These are phyloP conservation scores for Magnolia changhungtana DNA, from an alignment of 164 flowering plant genomes.

Conservation along the genomic window DNA sequence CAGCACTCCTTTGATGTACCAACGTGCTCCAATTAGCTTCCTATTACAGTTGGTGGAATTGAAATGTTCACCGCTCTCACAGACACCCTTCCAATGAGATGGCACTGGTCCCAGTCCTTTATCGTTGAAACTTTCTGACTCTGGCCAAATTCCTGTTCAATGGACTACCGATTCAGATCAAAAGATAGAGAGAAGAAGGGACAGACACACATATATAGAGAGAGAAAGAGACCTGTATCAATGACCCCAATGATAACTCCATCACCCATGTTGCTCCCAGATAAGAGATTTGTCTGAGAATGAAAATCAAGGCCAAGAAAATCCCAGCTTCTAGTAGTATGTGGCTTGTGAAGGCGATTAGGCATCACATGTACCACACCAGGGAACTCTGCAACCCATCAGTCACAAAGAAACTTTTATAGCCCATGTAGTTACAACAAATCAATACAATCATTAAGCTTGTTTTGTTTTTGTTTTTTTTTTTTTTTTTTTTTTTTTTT, in stretches of 20 bases:
- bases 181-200: neutral
- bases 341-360: conserved; percentile 30
- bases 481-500: too few species aligned
- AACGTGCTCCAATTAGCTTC: conserved; percentile 12
- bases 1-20: neutral
- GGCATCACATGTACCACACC: conserved; percentile 39
- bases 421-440: neutral
- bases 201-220: conserved; percentile 11
- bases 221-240: conserved; percentile 38
- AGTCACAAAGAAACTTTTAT: neutral
- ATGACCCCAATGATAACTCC: conserved; percentile 42
- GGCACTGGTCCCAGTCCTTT: conserved; percentile 12
- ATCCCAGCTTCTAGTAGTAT: conserved; percentile 61
- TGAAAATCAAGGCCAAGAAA: conserved; percentile 33
- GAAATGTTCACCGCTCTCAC: conserved; percentile 1
- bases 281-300: conserved; percentile 20
- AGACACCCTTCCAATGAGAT: conserved; percentile 8
- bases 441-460: neutral
- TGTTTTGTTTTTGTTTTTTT: too few species aligned
- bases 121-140: conserved; percentile 14
- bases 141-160: conserved; percentile 13
- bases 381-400: conserved; percentile 28
- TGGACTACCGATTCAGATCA: neutral
- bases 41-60: conserved; percentile 12
- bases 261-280: conserved; percentile 33